A percentile compares a stretch with the other conserved stretches of the same genome.
phyloP scores from a whole-genome alignment of 2,329 filamentous ascomycete genomes.

The Aspergillus amoenus region DNA sequence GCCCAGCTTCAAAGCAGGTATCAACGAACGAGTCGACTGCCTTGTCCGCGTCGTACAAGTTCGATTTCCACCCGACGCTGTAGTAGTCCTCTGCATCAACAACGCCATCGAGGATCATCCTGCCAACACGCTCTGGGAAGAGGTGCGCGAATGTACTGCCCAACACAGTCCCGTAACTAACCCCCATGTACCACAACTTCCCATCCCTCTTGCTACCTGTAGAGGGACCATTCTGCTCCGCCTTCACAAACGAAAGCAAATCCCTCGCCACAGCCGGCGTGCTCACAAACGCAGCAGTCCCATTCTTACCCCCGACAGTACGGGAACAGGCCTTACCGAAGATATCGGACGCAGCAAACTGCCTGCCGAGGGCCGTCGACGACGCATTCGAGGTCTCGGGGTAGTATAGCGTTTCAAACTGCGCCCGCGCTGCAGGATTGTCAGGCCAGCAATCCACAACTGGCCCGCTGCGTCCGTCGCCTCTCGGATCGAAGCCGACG shows the following conservation, averaged over 20 bases:
- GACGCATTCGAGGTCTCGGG: slow-evolving; percentile 16
- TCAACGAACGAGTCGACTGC: slow-evolving; percentile 37
- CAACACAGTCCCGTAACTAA: slow-evolving; percentile 41
- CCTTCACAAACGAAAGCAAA: slow-evolving; percentile 29
- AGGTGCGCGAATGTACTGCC: slow-evolving; percentile 42
- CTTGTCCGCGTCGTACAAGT: slow-evolving; percentile 27
- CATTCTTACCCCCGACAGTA: slow-evolving; percentile 15
- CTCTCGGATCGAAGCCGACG: slow-evolving; percentile 32
- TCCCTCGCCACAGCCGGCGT: slow-evolving; percentile 32
- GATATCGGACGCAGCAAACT: slow-evolving; percentile 13
- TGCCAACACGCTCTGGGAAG: slow-evolving; percentile 30
- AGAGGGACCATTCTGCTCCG: slow-evolving; percentile 10
- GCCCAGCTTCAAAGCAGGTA: not conserved
- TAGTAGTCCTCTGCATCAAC: slow-evolving; percentile 21
- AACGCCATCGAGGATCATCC: slow-evolving; percentile 22
- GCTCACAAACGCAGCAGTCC: slow-evolving; percentile 27
- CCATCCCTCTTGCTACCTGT: slow-evolving; percentile 11
- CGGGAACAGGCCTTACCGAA: slow-evolving; percentile 16
- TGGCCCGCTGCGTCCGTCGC: slow-evolving; percentile 29
- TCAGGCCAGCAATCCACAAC: slow-evolving; percentile 31
- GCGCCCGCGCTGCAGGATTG: slow-evolving; percentile 12
- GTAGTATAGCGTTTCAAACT: slow-evolving; percentile 19
- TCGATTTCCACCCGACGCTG: slow-evolving; percentile 11
- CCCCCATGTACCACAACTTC: slow-evolving; percentile 26
- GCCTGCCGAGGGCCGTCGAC: slow-evolving; percentile 10